Base-by-base conservation (phyloP, 805 yeast species). In the Ogataea methylovora region DNA sequence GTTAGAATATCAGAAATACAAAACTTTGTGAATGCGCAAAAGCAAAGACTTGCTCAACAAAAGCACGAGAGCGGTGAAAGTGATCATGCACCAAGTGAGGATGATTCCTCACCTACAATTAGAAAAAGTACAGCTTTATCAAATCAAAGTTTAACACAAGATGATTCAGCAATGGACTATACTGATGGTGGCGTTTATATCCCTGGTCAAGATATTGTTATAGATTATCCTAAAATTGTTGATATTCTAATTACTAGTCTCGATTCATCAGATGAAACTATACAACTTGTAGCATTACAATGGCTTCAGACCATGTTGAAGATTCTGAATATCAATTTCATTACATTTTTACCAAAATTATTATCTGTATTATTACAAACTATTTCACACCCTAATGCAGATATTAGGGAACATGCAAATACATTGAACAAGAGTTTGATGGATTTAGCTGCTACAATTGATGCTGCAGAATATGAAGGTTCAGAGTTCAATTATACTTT, bases 161-260 rank as follows among this genome's bases (percentile, higher is more conserved):
- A 46, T n/a, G 47, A 45, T 7, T 13, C 32, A 6, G 8, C 32
- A 6, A 14, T 23, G 23, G 36, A 20, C 37, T 61, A 43, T 10
- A 54, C 55, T 11, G 65, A 71, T 32, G 81, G 77, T 17, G 82
- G 71, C 5, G 51, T 73, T 12, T 77, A 82, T 50, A 64, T 74
- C 8, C 78, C 82, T 1, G 85, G 87, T 4, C 96, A 87, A 54
- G 95, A 88, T 51, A 76, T 87, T 15, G 76, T 72, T 38, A 67
- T 90, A 22, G 90, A 87, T 58, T 84, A 76, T 47, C 76, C 90
- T 5, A 80, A 76, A 43, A 79, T 90, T 29, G 79, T 87, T 24
- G 85, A 80, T 32, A 85, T 90, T 27, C 56, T 92, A 32, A 73
- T 90, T n/a, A 74, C 86, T 2, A 84, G 85, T 41, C 64, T 92